Evolutionary conservation across 257 asterid species (phyloP).

Genomic region (Orobanche coerulescens): DNA sequence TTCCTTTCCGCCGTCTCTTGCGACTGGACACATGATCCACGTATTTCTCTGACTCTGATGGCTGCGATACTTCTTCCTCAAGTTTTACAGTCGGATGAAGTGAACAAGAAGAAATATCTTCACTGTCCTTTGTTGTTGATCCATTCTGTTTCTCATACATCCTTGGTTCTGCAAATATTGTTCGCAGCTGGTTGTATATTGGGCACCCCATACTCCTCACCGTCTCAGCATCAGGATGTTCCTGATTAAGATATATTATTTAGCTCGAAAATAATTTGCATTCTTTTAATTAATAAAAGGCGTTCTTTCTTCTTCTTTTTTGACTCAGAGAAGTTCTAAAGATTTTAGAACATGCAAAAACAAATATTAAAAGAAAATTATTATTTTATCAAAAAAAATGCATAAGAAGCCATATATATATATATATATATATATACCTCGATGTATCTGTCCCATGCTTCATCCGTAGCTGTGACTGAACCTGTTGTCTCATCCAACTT

Average conservation of each 20-base stretch:
- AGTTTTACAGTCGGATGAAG: conserved; percentile 17
- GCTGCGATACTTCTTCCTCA: conserved; percentile 43
- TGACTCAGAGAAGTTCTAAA: not conserved
- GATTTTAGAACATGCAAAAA: not conserved
- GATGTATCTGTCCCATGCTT: conserved; percentile 64
- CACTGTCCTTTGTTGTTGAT: conserved; percentile 28
- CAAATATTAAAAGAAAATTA: no score
- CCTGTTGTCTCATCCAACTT: conserved; percentile 62
- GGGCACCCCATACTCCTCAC: conserved; percentile 56
- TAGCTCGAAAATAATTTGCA: not conserved
- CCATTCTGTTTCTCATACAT: conserved; percentile 29
- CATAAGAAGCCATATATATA: no score
- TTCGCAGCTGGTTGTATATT: conserved; percentile 45
- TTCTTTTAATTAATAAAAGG: not conserved
- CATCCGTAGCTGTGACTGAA: conserved; percentile 46
- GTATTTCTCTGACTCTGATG: conserved; percentile 54
- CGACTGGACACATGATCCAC: conserved; percentile 29
- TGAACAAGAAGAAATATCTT: conserved; percentile 23
- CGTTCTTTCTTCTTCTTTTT: not conserved
- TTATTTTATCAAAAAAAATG: no score
- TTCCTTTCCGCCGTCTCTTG: conserved; percentile 65
- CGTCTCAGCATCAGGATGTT: conserved; percentile 76
- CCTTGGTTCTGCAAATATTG: conserved; percentile 45
- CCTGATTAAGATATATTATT: conserved; percentile 37
- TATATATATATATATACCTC: conserved; percentile 35